Conservation (phyloP, 1,284 basidiomycete genomes). For the Blastosporella zonata region DNA sequence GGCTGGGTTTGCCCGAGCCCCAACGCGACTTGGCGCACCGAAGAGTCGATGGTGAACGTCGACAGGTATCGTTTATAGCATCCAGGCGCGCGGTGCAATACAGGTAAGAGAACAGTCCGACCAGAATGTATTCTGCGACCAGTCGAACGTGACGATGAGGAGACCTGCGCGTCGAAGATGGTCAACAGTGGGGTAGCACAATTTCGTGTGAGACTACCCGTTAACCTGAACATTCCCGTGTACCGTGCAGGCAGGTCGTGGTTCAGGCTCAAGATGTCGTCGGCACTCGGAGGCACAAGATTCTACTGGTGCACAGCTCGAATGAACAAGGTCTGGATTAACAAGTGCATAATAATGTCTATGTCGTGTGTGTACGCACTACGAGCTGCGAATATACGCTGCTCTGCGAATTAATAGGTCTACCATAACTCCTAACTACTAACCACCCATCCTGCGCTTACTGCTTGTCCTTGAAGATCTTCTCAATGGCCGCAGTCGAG, state of each 20-base stretch:
- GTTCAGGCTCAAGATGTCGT: neutral
- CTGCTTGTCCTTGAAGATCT: constrained; percentile 63
- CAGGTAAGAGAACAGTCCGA: neutral
- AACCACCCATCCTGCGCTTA: constrained; percentile 4
- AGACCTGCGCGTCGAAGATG: constrained; percentile 1
- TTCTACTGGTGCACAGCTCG: too few species aligned
- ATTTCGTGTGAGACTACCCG: constrained; percentile 10
- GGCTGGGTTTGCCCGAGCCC: constrained; percentile 38
- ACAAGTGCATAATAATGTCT: neutral
- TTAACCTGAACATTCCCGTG: constrained; percentile 5
- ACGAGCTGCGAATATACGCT: neutral
- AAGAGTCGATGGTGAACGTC: constrained; percentile 27
- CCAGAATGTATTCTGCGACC: neutral
- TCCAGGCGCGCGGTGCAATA: neutral
- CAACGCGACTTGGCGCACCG: constrained; percentile 36
- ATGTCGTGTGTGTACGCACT: neutral
- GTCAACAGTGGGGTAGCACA: constrained; percentile 9
- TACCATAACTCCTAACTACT: constrained; percentile 1
- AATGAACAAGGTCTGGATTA: neutral
- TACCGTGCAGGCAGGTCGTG: neutral
- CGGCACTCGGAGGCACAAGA: neutral
- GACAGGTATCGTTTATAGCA: constrained; percentile 23
- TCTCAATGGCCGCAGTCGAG: constrained; percentile 72
- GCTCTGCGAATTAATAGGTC: constrained; percentile 4
- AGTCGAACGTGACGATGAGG: neutral